phyloP scores from a whole-genome alignment of 805 yeast genomes.

The Sugiyamaella qingdaonensis region DNA sequence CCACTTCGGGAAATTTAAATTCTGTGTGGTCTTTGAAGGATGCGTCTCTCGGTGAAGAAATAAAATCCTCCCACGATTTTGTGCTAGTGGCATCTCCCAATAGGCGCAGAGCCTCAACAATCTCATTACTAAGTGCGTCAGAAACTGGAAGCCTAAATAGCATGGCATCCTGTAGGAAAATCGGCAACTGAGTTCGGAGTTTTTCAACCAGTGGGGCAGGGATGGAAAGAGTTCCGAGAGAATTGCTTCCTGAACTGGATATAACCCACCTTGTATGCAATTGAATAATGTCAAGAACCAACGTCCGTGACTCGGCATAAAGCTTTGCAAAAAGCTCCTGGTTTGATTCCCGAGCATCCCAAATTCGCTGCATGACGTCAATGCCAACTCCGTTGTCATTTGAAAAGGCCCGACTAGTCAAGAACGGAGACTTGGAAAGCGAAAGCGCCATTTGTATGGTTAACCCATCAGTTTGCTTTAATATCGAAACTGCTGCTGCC shows the following conservation, averaged over 20 bases:
- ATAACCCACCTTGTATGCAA: conserved; percentile 18
- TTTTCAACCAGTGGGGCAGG: conserved; percentile 13
- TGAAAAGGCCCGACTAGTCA: conserved; percentile 16
- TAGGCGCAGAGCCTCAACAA: conserved; percentile 5
- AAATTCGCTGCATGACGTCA: conserved; percentile 20
- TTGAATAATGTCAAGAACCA: conserved; percentile 13
- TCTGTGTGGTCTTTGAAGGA: background rate
- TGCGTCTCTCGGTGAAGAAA: background rate
- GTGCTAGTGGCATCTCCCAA: conserved; percentile 9
- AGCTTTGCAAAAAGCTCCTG: conserved; percentile 14
- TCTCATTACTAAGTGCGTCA: conserved; percentile 1
- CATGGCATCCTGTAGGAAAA: conserved; percentile 17
- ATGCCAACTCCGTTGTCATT: conserved; percentile 17
- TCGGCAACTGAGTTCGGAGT: conserved; percentile 9
- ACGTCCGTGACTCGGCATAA: conserved; percentile 7
- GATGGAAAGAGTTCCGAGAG: conserved; percentile 20
- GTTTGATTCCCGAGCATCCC: conserved; percentile 19
- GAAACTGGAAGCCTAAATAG: background rate
- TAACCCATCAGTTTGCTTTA: conserved; percentile 7
- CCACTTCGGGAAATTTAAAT: conserved; percentile 7
- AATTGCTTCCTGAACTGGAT: conserved; percentile 10
- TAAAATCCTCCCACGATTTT: conserved; percentile 4
- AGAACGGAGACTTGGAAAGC: conserved; percentile 16
- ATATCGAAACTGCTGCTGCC: conserved; percentile 2
- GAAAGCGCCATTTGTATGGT: conserved; percentile 17